Conservation (phyloP, 176 grass and related monocot species). For the Aegilops tauschii region DNA sequence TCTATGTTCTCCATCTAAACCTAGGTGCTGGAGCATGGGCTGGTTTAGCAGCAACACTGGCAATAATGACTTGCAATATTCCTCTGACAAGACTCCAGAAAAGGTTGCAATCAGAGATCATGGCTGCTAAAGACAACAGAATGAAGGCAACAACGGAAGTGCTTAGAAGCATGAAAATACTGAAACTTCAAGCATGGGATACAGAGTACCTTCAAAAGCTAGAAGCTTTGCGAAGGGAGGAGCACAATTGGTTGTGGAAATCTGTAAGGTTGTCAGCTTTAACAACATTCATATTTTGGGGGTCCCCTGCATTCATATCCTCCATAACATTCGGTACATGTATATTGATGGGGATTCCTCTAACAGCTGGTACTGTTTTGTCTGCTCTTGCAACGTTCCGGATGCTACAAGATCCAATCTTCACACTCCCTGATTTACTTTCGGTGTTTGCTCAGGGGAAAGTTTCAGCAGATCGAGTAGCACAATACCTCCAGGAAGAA, state of each 20-base stretch:
- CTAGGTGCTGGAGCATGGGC: constrained; percentile 75
- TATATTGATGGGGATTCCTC: constrained; percentile 79
- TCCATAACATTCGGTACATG: constrained; percentile 88
- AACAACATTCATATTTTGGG: constrained; percentile 88
- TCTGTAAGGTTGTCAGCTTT: constrained; percentile 52
- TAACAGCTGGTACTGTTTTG: constrained; percentile 89
- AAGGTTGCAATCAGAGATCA: constrained; percentile 76
- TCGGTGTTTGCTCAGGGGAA: constrained; percentile 90
- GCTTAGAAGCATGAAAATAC: constrained; percentile 91
- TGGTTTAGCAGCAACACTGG: constrained; percentile 77
- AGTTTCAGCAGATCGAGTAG: constrained; percentile 93
- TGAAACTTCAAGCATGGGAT: constrained; percentile 99
- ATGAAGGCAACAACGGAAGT: constrained; percentile 97
- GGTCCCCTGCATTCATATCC: constrained; percentile 82
- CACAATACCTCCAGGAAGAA: constrained; percentile 83
- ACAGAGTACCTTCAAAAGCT: constrained; percentile 76
- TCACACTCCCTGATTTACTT: constrained; percentile 85
- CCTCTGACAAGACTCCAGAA: constrained; percentile 84
- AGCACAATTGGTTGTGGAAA: constrained; percentile 84
- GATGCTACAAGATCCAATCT: constrained; percentile 96
- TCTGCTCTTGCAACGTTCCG: constrained; percentile 94
- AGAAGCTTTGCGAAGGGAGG: constrained; percentile 59
- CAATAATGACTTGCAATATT: constrained; percentile 86
- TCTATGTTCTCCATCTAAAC: constrained; percentile 80
- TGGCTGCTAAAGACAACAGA: constrained; percentile 84